Conservation (phyloP, 306 rosid species). For the Coriaria nepalensis region DNA sequence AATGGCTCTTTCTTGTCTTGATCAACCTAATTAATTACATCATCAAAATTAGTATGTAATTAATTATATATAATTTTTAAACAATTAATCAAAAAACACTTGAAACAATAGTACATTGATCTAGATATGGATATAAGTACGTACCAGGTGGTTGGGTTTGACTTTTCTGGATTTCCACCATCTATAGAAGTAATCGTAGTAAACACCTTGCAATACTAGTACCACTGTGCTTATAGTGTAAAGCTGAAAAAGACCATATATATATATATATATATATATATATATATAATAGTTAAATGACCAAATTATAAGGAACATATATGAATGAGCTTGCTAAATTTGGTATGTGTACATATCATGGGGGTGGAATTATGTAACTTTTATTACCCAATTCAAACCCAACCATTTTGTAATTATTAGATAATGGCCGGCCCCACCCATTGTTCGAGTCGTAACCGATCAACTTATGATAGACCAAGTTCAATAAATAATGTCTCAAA, state of each 20-base stretch:
- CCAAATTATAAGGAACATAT: not conserved
- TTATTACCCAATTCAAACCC: too few species aligned
- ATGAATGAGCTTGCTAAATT: too few species aligned
- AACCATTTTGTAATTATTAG: too few species aligned
- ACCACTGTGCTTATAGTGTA: conserved; percentile 58
- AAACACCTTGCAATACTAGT: conserved; percentile 62
- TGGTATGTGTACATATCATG: too few species aligned
- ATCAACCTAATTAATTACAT: conserved; percentile 14
- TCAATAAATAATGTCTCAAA: too few species aligned
- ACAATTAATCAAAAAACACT: not conserved
- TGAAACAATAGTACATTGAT: too few species aligned
- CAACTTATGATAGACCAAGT: too few species aligned
- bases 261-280: too few species aligned
- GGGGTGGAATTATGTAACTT: too few species aligned
- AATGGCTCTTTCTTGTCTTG: conserved; percentile 45
- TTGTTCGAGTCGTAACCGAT: too few species aligned
- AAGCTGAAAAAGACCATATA: conserved; percentile 33
- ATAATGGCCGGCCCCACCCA: too few species aligned
- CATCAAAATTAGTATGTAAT: not conserved
- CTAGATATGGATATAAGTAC: not conserved
- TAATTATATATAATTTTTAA: not conserved
- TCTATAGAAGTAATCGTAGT: conserved; percentile 46
- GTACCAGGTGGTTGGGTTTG: conserved; percentile 23
- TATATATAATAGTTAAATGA: not conserved
- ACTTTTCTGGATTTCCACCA: conserved; percentile 26